These are phyloP conservation scores for Gliomastix tumulicola DNA, from an alignment of 2,329 filamentous ascomycete genomes.

Conservation along the genomic window DNA sequence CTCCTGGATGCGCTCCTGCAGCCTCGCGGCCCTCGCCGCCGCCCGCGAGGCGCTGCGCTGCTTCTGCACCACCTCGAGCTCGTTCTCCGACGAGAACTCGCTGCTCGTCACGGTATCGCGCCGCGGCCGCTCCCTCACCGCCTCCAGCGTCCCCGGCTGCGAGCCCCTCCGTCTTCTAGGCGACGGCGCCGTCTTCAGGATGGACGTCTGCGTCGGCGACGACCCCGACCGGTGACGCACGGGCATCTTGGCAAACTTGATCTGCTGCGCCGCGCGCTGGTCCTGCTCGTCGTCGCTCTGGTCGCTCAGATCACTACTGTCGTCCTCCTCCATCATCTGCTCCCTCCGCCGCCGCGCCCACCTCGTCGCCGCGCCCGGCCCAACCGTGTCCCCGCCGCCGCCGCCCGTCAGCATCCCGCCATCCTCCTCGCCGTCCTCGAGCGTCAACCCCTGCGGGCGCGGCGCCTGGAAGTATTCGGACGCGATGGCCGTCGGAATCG, in stretches of 20 bases:
- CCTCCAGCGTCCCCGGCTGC: constrained; percentile 63
- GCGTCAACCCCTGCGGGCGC: constrained; percentile 53
- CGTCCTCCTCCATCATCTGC: constrained; percentile 77
- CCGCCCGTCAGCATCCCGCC: constrained; percentile 68
- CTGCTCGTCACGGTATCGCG: constrained; percentile 76
- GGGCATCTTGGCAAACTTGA: constrained; percentile 95
- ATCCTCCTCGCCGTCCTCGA: constrained; percentile 67
- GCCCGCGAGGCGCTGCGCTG: constrained; percentile 55
- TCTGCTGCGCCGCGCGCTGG: constrained; percentile 74
- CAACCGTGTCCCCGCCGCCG: constrained; percentile 61
- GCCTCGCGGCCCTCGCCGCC: constrained; percentile 33
- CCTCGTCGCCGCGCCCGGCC: constrained; percentile 60
- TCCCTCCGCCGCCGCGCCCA: constrained; percentile 61
- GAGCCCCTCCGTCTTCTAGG: constrained; percentile 57
- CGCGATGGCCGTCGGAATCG: constrained; percentile 74
- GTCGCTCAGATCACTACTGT: constrained; percentile 79
- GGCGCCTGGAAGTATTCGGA: constrained; percentile 78
- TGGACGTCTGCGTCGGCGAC: constrained; percentile 70
- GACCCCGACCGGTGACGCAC: constrained; percentile 79
- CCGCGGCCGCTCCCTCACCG: constrained; percentile 60
- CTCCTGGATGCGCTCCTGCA: constrained; percentile 29
- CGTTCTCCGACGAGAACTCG: constrained; percentile 77
- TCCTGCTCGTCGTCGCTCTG: constrained; percentile 76
- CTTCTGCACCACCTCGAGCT: constrained; percentile 61
- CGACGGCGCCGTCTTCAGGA: constrained; percentile 48